A percentile compares a stretch with the other conserved stretches of the same genome.
phyloP scores from a whole-genome alignment of 192 early-diverging fungal species.

The Coemansia sp. region DNA sequence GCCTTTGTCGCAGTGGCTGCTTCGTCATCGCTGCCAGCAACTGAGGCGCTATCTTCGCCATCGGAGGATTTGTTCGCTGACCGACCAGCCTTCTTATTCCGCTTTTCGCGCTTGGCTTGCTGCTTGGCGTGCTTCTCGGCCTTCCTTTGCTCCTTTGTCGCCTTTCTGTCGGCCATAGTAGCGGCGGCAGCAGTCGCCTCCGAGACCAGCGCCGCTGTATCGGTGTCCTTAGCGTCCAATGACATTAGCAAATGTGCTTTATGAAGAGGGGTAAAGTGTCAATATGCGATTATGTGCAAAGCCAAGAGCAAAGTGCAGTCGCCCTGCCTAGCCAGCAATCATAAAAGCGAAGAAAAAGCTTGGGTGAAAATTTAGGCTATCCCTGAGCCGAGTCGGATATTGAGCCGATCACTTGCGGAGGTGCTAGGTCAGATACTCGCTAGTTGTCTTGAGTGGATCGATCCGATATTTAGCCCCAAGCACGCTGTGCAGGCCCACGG shows the following conservation, averaged over 20 bases:
- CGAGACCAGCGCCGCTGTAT: neutral
- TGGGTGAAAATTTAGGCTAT: constrained; percentile 5
- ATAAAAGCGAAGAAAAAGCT: neutral
- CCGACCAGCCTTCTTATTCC: neutral
- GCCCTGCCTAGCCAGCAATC: neutral
- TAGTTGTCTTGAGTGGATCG: neutral
- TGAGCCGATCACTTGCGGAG: neutral
- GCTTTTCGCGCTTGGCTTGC: constrained; percentile 23
- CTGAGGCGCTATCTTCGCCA: constrained; percentile 6
- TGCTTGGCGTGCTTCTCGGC: constrained; percentile 45
- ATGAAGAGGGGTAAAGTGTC: neutral
- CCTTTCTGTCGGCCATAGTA: constrained; percentile 3
- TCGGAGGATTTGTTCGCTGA: neutral
- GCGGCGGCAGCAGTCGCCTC: neutral
- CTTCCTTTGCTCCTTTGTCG: constrained; percentile 4
- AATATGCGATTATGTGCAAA: neutral
- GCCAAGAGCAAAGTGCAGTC: neutral
- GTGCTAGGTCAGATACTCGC: neutral
- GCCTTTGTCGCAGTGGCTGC: constrained; percentile 45
- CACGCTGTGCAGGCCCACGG: constrained; percentile 41
- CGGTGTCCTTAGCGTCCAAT: constrained; percentile 4
- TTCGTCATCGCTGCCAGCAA: constrained; percentile 25
- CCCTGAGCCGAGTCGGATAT: neutral
- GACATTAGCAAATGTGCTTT: neutral
- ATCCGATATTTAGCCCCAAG: constrained; percentile 14